These are phyloP conservation scores for Casuarina cunninghamiana DNA, from an alignment of 306 rosid species.

Conservation along the genomic window DNA sequence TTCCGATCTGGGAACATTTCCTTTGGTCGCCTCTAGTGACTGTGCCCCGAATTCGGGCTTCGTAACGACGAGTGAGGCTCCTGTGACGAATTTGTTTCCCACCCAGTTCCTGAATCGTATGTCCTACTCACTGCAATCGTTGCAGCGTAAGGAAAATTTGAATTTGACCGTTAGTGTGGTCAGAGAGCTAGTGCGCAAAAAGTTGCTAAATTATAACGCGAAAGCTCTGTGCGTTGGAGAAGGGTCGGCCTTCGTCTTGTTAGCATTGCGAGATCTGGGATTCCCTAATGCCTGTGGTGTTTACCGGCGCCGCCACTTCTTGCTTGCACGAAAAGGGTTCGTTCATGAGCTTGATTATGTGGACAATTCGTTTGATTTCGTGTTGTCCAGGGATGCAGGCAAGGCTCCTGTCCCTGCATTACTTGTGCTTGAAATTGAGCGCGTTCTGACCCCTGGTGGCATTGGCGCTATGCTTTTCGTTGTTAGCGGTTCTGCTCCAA, in stretches of 20 bases:
- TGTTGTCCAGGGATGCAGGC: slow-evolving; percentile 62
- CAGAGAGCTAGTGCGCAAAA: slow-evolving; percentile 42
- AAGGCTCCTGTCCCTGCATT: slow-evolving; percentile 68
- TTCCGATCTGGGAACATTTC: slow-evolving; percentile 42
- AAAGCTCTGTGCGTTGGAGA: slow-evolving; percentile 74
- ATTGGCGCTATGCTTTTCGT: slow-evolving; percentile 63
- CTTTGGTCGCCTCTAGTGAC: slow-evolving; percentile 38
- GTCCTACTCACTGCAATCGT: slow-evolving; percentile 55
- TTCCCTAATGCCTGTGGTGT: slow-evolving; percentile 49
- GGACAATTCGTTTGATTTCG: slow-evolving; percentile 70
- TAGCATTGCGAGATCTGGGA: slow-evolving; percentile 59
- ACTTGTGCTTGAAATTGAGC: slow-evolving; percentile 79
- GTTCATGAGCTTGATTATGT: slow-evolving; percentile 40
- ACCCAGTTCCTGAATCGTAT: slow-evolving; percentile 48
- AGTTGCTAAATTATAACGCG: slow-evolving; percentile 37
- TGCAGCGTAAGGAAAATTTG: slow-evolving; percentile 39
- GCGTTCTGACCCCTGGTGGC: slow-evolving; percentile 85
- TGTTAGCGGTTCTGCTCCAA: slow-evolving; percentile 32
- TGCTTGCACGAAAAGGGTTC: slow-evolving; percentile 42
- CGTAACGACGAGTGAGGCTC: slow-evolving; percentile 16
- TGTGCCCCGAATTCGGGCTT: slow-evolving; percentile 36
- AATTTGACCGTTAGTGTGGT: slow-evolving; percentile 54
- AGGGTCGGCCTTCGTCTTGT: slow-evolving; percentile 41
- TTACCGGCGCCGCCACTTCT: slow-evolving; percentile 42
- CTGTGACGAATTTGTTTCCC: slow-evolving; percentile 52